Percentiles rank a stretch among this genome's conserved stretches.
phyloP scores from a whole-genome alignment of 768 basidiomycete species.

The Hysterangium stoloniferum region DNA sequence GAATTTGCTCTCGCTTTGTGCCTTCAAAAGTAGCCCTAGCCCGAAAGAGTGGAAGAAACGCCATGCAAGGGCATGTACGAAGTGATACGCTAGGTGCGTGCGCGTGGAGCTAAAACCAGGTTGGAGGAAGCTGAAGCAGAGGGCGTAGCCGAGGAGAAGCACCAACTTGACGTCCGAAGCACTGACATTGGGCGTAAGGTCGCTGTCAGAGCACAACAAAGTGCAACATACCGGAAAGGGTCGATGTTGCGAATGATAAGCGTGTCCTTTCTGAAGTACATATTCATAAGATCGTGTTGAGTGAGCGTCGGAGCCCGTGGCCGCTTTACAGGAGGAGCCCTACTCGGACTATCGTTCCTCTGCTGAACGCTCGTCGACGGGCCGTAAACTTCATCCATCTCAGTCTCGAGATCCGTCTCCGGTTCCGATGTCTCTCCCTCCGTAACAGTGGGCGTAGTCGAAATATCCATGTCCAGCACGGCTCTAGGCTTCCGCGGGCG shows the following conservation, averaged over 20 bases:
- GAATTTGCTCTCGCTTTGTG: conserved; percentile 82
- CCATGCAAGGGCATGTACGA: conserved; percentile 80
- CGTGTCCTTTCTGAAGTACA: conserved; percentile 85
- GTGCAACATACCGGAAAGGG: conserved; percentile 58
- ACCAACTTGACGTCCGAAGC: conserved; percentile 79
- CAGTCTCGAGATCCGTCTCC: conserved; percentile 62
- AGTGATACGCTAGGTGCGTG: conserved; percentile 58
- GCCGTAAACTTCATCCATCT: conserved; percentile 31
- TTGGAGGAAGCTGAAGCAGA: conserved; percentile 44
- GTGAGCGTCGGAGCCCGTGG: conserved; percentile 31
- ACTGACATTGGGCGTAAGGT: conserved; percentile 35
- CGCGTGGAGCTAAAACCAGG: conserved; percentile 42
- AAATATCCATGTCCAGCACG: background rate
- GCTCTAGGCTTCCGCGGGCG: background rate
- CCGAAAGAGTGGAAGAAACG: conserved; percentile 82
- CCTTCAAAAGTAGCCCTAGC: conserved; percentile 73
- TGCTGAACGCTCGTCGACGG: conserved; percentile 24
- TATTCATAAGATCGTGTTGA: conserved; percentile 83
- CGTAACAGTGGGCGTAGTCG: conserved; percentile 52
- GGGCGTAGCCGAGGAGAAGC: conserved; percentile 63
- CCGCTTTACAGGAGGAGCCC: background rate
- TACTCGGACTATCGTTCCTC: conserved; percentile 8
- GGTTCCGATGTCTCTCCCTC: conserved; percentile 63
- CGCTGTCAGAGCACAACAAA: conserved; percentile 1
- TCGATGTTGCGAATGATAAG: conserved; percentile 79